A percentile compares a stretch with the other conserved stretches of the same genome.
phyloP scores from a whole-genome alignment of 192 early-diverging fungal genomes.

The Funneliformis mosseae region DNA sequence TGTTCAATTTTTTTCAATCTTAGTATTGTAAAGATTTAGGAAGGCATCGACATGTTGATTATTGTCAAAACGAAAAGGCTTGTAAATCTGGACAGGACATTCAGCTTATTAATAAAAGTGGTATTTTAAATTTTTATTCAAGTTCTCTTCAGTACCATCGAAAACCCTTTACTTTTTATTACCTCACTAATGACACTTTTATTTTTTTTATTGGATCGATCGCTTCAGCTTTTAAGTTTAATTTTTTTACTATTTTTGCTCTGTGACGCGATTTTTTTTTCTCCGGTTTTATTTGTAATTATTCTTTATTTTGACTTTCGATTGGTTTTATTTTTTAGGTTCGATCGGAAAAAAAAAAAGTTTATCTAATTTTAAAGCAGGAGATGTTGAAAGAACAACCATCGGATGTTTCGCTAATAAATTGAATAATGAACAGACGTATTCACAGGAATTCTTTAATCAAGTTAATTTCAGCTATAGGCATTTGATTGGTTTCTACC shows the following conservation, averaged over 20 bases:
- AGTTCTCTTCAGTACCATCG: neutral
- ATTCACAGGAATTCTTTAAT: conserved; percentile 38
- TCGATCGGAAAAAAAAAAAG: too few relatives aligned
- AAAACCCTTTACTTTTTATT: too few relatives aligned
- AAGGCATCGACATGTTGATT: conserved; percentile 36
- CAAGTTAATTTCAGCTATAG: conserved; percentile 46
- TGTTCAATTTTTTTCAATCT: neutral
- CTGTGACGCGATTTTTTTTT: too few relatives aligned
- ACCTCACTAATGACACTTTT: too few relatives aligned
- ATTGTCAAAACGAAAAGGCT: conserved; percentile 9
- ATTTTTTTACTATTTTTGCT: too few relatives aligned
- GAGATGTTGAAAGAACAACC: conserved; percentile 44
- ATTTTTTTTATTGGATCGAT: too few relatives aligned
- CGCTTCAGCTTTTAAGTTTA: too few relatives aligned
- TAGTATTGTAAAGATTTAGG: conserved; percentile 29
- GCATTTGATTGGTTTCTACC: conserved; percentile 49
- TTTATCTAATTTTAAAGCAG: conserved; percentile 34
- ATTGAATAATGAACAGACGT: conserved; percentile 32
- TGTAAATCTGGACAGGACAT: conserved; percentile 25
- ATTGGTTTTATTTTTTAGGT: too few relatives aligned
- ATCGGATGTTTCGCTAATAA: conserved; percentile 46
- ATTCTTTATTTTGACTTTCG: too few relatives aligned
- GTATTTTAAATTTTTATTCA: neutral
- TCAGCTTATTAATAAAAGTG: conserved; percentile 16
- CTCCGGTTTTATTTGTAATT: too few relatives aligned